A percentile compares a stretch with the other conserved stretches of the same genome.
Conservation (phyloP, 2,329 filamentous ascomycete species). For the Chaetomiaceae sp. region DNA sequence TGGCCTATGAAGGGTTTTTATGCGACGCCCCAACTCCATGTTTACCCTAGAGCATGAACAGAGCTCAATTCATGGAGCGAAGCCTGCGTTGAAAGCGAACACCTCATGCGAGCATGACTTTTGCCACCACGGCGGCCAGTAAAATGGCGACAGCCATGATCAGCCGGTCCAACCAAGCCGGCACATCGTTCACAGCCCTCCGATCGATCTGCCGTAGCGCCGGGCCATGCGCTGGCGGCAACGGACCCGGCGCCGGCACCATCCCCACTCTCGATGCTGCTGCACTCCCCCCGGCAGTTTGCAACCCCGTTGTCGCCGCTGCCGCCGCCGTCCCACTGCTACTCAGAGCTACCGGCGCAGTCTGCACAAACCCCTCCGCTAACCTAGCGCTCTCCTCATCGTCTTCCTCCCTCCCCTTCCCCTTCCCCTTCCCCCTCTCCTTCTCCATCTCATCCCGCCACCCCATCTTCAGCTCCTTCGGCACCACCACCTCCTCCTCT, state of each 20-base stretch:
- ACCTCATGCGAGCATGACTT: constrained; percentile 36
- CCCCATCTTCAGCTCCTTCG: constrained; percentile 55
- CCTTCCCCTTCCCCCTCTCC: not conserved
- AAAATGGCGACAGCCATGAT: constrained; percentile 68
- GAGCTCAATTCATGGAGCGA: no score
- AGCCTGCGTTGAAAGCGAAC: not conserved
- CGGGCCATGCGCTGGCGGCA: constrained; percentile 15
- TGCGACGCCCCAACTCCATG: constrained; percentile 1
- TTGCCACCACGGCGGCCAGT: constrained; percentile 63
- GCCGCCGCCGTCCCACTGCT: constrained; percentile 15
- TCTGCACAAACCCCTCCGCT: constrained; percentile 54
- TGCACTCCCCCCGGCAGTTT: constrained; percentile 5
- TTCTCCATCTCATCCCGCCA: constrained; percentile 64
- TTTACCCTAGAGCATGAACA: not conserved
- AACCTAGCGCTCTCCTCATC: constrained; percentile 42
- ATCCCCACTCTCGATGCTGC: constrained; percentile 15
- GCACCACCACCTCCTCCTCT: constrained; percentile 42
- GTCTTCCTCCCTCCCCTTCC: constrained; percentile 15
- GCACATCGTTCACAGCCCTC: constrained; percentile 44
- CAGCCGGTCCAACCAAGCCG: constrained; percentile 72
- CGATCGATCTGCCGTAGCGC: constrained; percentile 19
- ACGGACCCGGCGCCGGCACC: constrained; percentile 9
- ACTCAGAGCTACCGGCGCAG: constrained; percentile 29
- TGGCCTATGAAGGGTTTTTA: not conserved
- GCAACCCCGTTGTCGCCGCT: not conserved